Conservation (phyloP, 257 asterid species). For the Solanum chilense region DNA sequence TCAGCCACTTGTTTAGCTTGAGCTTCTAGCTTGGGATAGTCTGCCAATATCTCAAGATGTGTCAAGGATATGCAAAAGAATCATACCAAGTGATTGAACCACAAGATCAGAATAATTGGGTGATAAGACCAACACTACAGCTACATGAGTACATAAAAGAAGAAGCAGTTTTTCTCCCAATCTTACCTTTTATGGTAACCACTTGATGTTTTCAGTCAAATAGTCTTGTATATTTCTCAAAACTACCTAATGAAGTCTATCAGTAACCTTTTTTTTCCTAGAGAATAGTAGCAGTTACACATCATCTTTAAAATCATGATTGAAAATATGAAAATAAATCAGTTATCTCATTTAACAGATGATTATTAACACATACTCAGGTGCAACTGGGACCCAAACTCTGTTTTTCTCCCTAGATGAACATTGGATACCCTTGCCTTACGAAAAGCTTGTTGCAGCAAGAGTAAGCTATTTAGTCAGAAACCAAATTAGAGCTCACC, state of each 20-base stretch:
- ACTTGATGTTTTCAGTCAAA: not conserved
- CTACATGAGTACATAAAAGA: not conserved
- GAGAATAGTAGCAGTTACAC: not conserved
- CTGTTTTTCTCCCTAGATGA: not conserved
- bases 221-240: not conserved
- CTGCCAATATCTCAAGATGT: slow-evolving; percentile 31
- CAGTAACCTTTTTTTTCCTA: not conserved
- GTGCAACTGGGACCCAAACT: not conserved
- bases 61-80: not conserved
- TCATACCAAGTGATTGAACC: not conserved
- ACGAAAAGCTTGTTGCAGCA: not conserved
- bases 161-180: not conserved
- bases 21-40: slow-evolving; percentile 75
- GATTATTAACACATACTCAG: not conserved
- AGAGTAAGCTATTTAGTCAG: not conserved
- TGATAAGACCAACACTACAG: not conserved
- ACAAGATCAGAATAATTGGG: not conserved
- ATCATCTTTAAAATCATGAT: not conserved
- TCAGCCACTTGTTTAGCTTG: slow-evolving; percentile 68
- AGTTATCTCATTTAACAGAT: not conserved
- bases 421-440: not conserved
- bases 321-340: not conserved
- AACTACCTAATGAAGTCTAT: not conserved
- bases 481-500: slow-evolving; percentile 33
- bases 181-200: not conserved